Base-by-base conservation (phyloP, 2,329 filamentous ascomycete species). In the Conoideocrella luteorostrata region DNA sequence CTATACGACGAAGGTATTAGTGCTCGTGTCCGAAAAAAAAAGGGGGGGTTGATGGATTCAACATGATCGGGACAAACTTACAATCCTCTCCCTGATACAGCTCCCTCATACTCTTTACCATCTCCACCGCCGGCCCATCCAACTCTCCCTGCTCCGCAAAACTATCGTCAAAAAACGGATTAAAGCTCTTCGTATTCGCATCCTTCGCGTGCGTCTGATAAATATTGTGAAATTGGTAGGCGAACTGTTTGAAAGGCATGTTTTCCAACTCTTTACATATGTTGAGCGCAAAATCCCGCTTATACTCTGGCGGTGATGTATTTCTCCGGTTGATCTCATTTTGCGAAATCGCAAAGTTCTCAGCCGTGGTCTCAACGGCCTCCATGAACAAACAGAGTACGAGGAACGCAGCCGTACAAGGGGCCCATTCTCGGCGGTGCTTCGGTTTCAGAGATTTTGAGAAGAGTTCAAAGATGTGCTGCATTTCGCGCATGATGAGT, bases 301-400 rank as follows among this genome's bases (percentile, higher is more conserved):
- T 58, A 53, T 64, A 69, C 53, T 56, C 56, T 6, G 65, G 61
- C 21, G 58, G 52, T 20, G 56, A 52, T n/a, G 57, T 57, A 46
- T 64, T 66, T 32, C 66, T 64, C 45, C 69, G 52, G 46, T 63
- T 61, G 52, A 74, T 65, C 59, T 78, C 71, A 54, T 74, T 76
- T 50, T 74, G 66, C 22, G 68, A 64, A 10, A 74, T 60, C 39
- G 74, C 69, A 51, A 75, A 78, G 7, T 62, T 63, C 58, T 79
- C 75, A 24, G 74, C 65, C 7, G 74, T 68, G 23, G 68, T 64
- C 60, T 78, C 74, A 41, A 78, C 69, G 20, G 70, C 62, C 60
- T 80, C 76, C 74, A 80, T 78, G 55, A 78, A 77, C 29, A 79
- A 63, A 49, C 74, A 78, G 23, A 80, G 65, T 4, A 77, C 69